These are phyloP conservation scores for Orbilia ellipsospora DNA, from an alignment of 2,329 filamentous ascomycete genomes.

Conservation along the genomic window DNA sequence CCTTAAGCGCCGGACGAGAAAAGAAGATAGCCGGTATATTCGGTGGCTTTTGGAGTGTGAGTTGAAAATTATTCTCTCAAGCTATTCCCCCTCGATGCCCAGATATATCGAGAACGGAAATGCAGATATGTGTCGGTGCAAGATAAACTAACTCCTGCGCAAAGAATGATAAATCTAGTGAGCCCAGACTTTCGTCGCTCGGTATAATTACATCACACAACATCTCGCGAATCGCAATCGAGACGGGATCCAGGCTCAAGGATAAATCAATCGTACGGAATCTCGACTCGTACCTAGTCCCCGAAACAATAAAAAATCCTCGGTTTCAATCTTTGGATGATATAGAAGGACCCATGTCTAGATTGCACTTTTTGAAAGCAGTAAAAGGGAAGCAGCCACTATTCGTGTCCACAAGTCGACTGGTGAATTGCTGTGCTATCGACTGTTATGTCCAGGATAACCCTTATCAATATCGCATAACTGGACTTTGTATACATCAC, in stretches of 20 bases:
- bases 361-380: no score
- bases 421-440: slow-evolving; percentile 10
- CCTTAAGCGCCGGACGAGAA: background rate
- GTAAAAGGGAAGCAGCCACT: background rate
- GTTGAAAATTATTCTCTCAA: background rate
- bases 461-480: slow-evolving; percentile 13
- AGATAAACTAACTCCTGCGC: background rate
- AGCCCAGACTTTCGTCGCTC: slow-evolving; percentile 3
- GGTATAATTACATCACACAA: slow-evolving; percentile 9
- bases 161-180: background rate
- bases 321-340: slow-evolving; percentile 5
- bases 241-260: background rate
- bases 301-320: slow-evolving; percentile 4
- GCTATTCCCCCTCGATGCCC: background rate
- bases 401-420: slow-evolving; percentile 8
- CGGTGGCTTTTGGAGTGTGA: slow-evolving; percentile 16
- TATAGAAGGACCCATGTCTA: no score
- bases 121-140: no score
- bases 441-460: slow-evolving; percentile 25
- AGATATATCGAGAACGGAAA: no score
- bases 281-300: no score
- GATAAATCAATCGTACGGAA: background rate
- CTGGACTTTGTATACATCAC: slow-evolving; percentile 26
- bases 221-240: background rate
- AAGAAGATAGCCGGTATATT: slow-evolving; percentile 15